Conservation (phyloP, 352 stramenopile species). For the Thalassiosira mediterranea region DNA sequence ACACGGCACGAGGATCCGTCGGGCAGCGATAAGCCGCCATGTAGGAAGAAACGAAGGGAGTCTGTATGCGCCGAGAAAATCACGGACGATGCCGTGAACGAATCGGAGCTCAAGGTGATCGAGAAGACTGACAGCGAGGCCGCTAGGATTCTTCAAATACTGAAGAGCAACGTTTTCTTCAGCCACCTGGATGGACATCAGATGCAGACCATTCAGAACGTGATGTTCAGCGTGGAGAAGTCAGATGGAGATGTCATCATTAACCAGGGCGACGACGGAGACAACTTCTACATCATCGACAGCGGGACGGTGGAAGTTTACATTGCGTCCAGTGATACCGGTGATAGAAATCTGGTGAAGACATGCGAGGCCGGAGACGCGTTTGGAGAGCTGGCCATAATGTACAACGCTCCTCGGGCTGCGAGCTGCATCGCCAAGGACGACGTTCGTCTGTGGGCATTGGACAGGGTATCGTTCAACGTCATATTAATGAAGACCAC, state of each 20-base stretch:
- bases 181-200: slow-evolving; percentile 62
- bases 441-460: slow-evolving; percentile 89
- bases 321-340: slow-evolving; percentile 65
- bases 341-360: slow-evolving; percentile 67
- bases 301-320: slow-evolving; percentile 89
- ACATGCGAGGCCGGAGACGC: slow-evolving; percentile 65
- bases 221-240: slow-evolving; percentile 81
- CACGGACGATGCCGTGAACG: slow-evolving; percentile 12
- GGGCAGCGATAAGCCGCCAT: slow-evolving; percentile 9
- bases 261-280: slow-evolving; percentile 92
- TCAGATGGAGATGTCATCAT: slow-evolving; percentile 89
- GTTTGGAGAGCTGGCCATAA: slow-evolving; percentile 96
- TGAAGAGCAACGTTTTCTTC: slow-evolving; percentile 84
- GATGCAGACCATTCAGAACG: slow-evolving; percentile 72
- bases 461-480: slow-evolving; percentile 90
- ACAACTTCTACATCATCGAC: slow-evolving; percentile 98
- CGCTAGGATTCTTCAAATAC: slow-evolving; percentile 63
- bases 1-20: slow-evolving; percentile 9
- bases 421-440: slow-evolving; percentile 90
- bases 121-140: slow-evolving; percentile 68
- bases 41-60: slow-evolving; percentile 47
- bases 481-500: slow-evolving; percentile 84
- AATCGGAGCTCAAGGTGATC: slow-evolving; percentile 46
- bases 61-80: slow-evolving; percentile 61
- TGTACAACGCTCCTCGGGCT: slow-evolving; percentile 95